Evolutionary conservation across 1,139 yeast species (phyloP).

Genomic region (Lodderomyces beijingensis): DNA sequence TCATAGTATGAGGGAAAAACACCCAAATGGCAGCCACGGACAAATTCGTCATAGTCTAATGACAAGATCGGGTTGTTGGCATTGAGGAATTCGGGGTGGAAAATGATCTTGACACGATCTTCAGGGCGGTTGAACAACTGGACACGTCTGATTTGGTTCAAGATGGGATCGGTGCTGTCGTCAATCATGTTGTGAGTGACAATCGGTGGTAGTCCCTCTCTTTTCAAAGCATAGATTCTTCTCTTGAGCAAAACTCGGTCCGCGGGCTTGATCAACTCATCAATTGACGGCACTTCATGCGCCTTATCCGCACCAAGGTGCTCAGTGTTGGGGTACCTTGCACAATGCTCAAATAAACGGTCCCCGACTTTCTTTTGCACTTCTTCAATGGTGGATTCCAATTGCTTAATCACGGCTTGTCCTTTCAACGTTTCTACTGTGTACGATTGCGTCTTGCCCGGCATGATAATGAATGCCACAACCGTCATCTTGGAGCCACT

Average conservation of each 20-base stretch:
- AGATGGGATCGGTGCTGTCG: slow-evolving; percentile 85
- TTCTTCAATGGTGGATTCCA: slow-evolving; percentile 85
- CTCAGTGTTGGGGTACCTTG: slow-evolving; percentile 62
- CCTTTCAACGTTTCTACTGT: slow-evolving; percentile 95
- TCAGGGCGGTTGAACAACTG: slow-evolving; percentile 84
- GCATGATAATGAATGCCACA: slow-evolving; percentile 98
- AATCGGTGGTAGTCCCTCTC: slow-evolving; percentile 87
- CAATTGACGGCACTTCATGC: slow-evolving; percentile 56
- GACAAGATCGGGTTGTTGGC: slow-evolving; percentile 93
- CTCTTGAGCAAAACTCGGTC: slow-evolving; percentile 88
- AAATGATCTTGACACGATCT: slow-evolving; percentile 90
- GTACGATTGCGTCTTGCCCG: slow-evolving; percentile 89
- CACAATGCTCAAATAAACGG: slow-evolving; percentile 86
- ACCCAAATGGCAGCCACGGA: slow-evolving; percentile 96
- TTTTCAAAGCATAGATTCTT: slow-evolving; percentile 87
- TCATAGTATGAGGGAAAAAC: slow-evolving; percentile 98
- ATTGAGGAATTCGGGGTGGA: slow-evolving; percentile 96
- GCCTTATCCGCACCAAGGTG: slow-evolving; percentile 53
- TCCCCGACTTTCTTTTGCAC: slow-evolving; percentile 86
- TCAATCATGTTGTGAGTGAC: slow-evolving; percentile 98
- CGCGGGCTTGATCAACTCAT: slow-evolving; percentile 79
- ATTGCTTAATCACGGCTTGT: slow-evolving; percentile 90
- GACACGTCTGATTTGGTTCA: slow-evolving; percentile 88
- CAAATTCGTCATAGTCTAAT: slow-evolving; percentile 94
- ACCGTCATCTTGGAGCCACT: slow-evolving; percentile 85